Evolutionary conservation across 345 rosid species (phyloP).

Genomic region (Eucalyptus caleyi): DNA sequence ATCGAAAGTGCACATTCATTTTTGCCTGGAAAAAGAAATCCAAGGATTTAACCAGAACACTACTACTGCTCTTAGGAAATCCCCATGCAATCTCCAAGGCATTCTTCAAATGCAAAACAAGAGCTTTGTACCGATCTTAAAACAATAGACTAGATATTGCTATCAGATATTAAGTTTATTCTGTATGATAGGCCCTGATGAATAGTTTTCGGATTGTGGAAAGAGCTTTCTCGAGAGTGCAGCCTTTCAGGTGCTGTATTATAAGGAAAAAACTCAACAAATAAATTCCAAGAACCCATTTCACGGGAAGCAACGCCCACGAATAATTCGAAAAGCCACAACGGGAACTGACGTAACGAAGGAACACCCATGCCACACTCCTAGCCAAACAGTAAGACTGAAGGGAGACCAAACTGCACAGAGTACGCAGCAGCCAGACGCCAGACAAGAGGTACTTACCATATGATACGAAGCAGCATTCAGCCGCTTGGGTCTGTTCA

Average conservation of each 20-base stretch:
- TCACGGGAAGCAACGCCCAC: neutral
- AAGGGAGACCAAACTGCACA: neutral
- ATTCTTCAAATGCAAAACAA: neutral
- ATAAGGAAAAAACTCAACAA: neutral
- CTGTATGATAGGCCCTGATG: neutral
- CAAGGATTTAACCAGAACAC: neutral
- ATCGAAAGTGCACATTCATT: neutral
- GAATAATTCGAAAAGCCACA: neutral
- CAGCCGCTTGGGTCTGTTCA: no score
- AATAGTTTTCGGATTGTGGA: neutral
- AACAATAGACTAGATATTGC: neutral
- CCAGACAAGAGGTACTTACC: neutral
- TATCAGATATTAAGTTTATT: neutral
- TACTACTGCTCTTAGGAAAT: neutral
- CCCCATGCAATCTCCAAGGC: neutral
- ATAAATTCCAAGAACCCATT: neutral
- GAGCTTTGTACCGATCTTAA: neutral
- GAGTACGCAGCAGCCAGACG: neutral
- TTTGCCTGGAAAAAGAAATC: neutral
- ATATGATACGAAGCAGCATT: neutral
- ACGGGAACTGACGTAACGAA: neutral
- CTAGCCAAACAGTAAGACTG: neutral
- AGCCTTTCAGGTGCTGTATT: neutral
- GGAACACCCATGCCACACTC: neutral
- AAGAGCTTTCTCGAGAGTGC: neutral